These are phyloP conservation scores for Tuber calosporum DNA, from an alignment of 495 filamentous ascomycete species.

Conservation along the genomic window DNA sequence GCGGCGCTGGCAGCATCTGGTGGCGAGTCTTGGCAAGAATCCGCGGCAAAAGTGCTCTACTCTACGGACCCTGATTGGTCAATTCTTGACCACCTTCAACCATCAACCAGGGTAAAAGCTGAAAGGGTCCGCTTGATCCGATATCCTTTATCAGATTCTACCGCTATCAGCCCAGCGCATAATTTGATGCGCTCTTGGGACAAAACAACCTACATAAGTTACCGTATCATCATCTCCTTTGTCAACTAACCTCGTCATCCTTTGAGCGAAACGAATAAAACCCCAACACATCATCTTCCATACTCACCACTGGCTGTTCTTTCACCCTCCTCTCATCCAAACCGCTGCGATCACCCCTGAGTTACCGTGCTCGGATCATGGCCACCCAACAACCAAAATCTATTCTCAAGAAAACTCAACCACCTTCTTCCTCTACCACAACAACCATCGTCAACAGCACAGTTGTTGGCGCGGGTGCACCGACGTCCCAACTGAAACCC, in stretches of 20 bases:
- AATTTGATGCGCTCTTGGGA: background rate
- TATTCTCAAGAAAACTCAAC: constrained; percentile 53
- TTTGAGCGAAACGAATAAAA: background rate
- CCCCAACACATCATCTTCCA: constrained; percentile 7
- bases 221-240: background rate
- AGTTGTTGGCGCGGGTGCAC: constrained; percentile 36
- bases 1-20: background rate
- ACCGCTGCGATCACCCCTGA: background rate
- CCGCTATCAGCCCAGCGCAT: background rate
- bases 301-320: background rate
- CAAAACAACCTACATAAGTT: background rate
- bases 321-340: background rate
- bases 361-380: constrained; percentile 26
- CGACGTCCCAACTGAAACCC: constrained; percentile 43
- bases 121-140: background rate
- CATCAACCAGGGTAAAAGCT: background rate
- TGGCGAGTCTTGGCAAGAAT: background rate
- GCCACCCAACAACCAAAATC: constrained; percentile 45
- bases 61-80: background rate
- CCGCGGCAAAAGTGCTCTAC: background rate
- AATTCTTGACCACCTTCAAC: background rate
- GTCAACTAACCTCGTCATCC: background rate
- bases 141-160: background rate
- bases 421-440: constrained; percentile 42
- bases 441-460: constrained; percentile 22